Percentiles rank a stretch among this genome's conserved stretches.
Evolutionary conservation across 306 rosid genomes (phyloP).

Genomic region (Neltuma alba): DNA sequence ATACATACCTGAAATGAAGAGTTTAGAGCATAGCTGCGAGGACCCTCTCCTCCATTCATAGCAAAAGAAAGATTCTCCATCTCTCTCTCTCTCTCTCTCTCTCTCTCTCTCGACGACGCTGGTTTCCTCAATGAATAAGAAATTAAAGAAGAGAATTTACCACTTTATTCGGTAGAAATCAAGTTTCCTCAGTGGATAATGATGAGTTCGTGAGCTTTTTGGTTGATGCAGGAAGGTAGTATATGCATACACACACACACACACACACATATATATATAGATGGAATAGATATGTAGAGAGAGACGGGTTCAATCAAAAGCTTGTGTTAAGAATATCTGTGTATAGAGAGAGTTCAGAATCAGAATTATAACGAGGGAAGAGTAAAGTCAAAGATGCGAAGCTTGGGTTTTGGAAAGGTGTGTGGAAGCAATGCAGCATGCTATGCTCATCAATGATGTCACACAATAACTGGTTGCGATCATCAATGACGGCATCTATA

Average conservation of each 20-base stretch:
- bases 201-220: not conserved
- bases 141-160: not conserved
- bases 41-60: not conserved
- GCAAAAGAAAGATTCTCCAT: not conserved
- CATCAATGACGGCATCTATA: no score
- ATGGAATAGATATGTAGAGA: not conserved
- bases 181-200: not conserved
- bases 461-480: no score
- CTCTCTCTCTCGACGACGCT: no score
- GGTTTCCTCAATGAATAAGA: not conserved
- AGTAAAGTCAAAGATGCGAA: no score
- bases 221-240: not conserved
- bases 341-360: no score
- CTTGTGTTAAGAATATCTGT: not conserved
- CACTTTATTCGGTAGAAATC: not conserved
- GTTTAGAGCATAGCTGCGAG: not conserved
- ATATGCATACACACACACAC: no score
- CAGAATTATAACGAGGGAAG: no score
- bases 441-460: no score
- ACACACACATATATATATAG: no score
- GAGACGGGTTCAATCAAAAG: not conserved
- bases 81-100: no score
- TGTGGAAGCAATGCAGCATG: no score
- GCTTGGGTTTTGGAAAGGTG: no score
- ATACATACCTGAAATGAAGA: slow-evolving; percentile 3